Percentiles rank a stretch among this genome's conserved stretches.
Evolutionary conservation across 2,329 filamentous ascomycete genomes (phyloP).

Genomic region (Aspergillus bombycis): DNA sequence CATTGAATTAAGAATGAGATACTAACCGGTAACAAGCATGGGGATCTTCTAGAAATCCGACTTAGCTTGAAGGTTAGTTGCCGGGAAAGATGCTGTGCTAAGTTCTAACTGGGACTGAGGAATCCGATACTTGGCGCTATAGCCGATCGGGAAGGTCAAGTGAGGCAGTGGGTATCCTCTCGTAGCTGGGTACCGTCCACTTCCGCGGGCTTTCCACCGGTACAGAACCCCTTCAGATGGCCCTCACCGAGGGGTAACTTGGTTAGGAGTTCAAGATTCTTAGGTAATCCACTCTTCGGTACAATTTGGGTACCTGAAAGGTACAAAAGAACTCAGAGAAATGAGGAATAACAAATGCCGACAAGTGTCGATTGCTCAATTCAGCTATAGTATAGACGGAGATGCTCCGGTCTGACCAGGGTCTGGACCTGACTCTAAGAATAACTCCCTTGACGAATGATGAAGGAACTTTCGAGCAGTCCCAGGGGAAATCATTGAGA

Average conservation of each 20-base stretch:
- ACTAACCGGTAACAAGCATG: constrained; percentile 20
- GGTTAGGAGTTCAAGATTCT: not conserved
- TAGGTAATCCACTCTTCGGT: not conserved
- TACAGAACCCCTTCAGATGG: not conserved
- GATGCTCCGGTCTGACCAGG: constrained; percentile 10
- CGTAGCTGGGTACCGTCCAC: not conserved
- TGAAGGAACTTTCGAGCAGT: not conserved
- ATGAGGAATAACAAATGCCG: not conserved
- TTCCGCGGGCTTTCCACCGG: not conserved
- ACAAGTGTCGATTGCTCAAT: not conserved
- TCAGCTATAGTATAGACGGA: constrained; percentile 4
- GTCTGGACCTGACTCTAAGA: constrained; percentile 11
- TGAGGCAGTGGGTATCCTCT: not conserved
- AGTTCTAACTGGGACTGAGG: not conserved
- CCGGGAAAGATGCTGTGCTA: not conserved
- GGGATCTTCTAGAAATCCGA: constrained; percentile 18
- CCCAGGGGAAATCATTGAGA: constrained; percentile 12
- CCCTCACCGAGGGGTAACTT: not conserved
- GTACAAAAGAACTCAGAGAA: not conserved
- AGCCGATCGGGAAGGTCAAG: constrained; percentile 6
- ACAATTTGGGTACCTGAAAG: not conserved
- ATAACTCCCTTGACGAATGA: constrained; percentile 8
- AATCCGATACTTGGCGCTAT: constrained; percentile 5
- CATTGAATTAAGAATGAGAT: constrained; percentile 22
- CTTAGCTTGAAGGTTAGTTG: constrained; percentile 12